Evolutionary conservation across 2,329 filamentous ascomycete genomes (phyloP).

Genomic region (Ceratocystiopsis brevicomis): DNA sequence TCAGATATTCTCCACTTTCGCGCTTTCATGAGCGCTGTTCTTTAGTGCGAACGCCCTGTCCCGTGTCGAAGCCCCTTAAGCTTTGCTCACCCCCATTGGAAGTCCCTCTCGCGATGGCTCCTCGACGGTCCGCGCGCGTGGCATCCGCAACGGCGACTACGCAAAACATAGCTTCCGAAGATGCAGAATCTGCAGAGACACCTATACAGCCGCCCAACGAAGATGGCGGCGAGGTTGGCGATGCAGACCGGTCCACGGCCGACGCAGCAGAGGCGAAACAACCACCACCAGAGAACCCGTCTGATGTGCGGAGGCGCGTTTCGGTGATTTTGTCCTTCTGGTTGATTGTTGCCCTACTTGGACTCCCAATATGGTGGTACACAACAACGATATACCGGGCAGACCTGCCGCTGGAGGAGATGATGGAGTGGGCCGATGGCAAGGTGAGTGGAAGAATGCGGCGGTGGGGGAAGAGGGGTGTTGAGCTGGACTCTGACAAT

Average conservation of each 20-base stretch:
- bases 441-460: constrained; percentile 39
- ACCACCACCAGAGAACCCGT: constrained; percentile 61
- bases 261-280: constrained; percentile 15
- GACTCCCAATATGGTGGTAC: constrained; percentile 87
- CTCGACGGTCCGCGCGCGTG: constrained; percentile 1
- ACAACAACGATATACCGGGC: constrained; percentile 88
- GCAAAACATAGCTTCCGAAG: background rate
- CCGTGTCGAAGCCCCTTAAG: too few species aligned
- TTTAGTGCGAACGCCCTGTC: too few species aligned
- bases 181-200: background rate
- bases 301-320: constrained; percentile 49
- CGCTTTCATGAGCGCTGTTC: background rate
- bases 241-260: too few species aligned
- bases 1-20: background rate
- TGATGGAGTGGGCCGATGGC: constrained; percentile 83
- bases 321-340: constrained; percentile 77
- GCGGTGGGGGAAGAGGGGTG: background rate
- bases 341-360: constrained; percentile 64
- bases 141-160: background rate
- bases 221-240: background rate
- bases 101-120: constrained; percentile 4
- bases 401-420: constrained; percentile 60
- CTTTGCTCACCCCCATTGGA: background rate
- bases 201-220: background rate
- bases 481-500: background rate